Percentiles rank a stretch among this genome's conserved stretches.
These are phyloP conservation scores for Tuber umbilicatum DNA, from an alignment of 495 filamentous ascomycete species.

Conservation along the genomic window DNA sequence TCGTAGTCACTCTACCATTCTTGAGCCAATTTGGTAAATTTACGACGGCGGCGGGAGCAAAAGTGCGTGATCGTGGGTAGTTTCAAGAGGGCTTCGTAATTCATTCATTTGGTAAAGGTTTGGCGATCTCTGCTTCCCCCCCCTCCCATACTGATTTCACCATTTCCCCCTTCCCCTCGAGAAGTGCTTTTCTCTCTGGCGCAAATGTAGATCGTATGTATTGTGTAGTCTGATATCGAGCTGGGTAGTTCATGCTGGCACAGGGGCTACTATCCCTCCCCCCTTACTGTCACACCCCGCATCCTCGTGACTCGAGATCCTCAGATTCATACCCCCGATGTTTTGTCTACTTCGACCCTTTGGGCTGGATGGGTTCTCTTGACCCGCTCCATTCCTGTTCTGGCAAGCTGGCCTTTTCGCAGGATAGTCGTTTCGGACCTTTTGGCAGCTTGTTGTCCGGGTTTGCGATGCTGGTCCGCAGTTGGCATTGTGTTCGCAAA, in stretches of 20 bases:
- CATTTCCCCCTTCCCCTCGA: not conserved
- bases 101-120: not conserved
- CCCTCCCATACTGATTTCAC: not conserved
- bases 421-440: not conserved
- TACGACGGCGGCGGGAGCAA: not conserved
- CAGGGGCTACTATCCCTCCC: not conserved
- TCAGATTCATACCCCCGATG: not conserved
- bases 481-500: not conserved
- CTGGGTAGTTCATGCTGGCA: not conserved
- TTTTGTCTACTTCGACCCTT: not conserved
- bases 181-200: not conserved
- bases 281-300: not conserved
- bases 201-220: not conserved
- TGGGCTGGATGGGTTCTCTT: constrained; percentile 5
- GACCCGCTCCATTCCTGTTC: constrained; percentile 5
- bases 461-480: not conserved
- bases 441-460: not conserved
- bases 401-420: not conserved
- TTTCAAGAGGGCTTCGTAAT: not conserved
- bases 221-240: not conserved
- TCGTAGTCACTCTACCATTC: not conserved
- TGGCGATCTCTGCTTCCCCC: not conserved
- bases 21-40: not conserved
- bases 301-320: not conserved
- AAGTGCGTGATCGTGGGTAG: not conserved